Evolutionary conservation across 352 stramenopile species (phyloP).

Genomic region (Phytopythium helicoides): DNA sequence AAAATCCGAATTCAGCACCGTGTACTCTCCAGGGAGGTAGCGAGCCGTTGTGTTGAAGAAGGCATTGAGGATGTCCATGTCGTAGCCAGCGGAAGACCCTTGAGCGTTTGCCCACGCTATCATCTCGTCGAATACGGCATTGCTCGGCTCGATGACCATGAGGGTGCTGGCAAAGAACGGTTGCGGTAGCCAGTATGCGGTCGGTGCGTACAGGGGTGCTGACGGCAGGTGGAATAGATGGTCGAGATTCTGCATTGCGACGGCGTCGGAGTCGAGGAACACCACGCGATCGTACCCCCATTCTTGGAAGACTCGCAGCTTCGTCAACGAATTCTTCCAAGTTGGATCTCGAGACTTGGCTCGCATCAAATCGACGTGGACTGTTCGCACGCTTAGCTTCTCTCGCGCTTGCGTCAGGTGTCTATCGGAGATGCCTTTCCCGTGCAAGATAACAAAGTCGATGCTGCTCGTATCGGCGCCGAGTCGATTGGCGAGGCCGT

Average conservation of each 20-base stretch:
- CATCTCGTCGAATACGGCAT: conserved; percentile 15
- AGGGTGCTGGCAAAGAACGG: conserved; percentile 29
- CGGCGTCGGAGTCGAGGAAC: conserved; percentile 29
- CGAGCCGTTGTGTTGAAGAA: conserved; percentile 16
- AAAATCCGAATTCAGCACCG: conserved; percentile 33
- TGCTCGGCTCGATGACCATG: conserved; percentile 26
- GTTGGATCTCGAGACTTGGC: conserved; percentile 5
- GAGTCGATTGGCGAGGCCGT: conserved; percentile 9
- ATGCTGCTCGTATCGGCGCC: conserved; percentile 16
- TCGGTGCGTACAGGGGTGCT: conserved; percentile 21
- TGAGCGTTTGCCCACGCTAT: conserved; percentile 12
- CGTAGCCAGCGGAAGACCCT: conserved; percentile 11
- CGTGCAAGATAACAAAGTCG: conserved; percentile 23
- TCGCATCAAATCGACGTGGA: conserved; percentile 16
- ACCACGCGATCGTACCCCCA: conserved; percentile 33
- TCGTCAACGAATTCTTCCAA: conserved; percentile 25
- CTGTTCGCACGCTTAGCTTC: conserved; percentile 3
- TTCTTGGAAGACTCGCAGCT: conserved; percentile 29
- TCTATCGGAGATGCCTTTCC: not conserved
- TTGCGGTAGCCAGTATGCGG: conserved; percentile 26
- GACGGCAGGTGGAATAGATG: conserved; percentile 12
- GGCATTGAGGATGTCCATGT: conserved; percentile 33
- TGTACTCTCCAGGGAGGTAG: conserved; percentile 21
- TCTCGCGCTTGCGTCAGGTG: not conserved
- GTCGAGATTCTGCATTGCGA: conserved; percentile 30